These are phyloP conservation scores for Stylosanthes scabra DNA, from an alignment of 331 rosid genomes.

Conservation along the genomic window DNA sequence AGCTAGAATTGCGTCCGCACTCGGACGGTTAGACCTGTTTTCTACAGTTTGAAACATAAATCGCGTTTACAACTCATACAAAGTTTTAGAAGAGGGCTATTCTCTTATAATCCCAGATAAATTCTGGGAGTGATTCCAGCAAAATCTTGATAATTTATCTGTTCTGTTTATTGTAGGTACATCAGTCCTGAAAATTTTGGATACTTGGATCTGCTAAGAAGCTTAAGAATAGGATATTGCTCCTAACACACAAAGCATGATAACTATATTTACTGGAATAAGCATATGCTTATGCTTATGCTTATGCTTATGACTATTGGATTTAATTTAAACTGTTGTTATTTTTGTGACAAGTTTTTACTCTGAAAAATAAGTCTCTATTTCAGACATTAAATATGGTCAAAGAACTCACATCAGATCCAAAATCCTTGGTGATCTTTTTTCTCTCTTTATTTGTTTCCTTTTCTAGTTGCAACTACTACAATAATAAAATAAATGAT, in stretches of 20 bases:
- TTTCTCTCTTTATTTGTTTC: neutral
- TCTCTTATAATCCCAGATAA: neutral
- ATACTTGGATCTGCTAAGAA: constrained; percentile 73
- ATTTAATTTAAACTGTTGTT: neutral
- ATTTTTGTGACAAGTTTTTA: neutral
- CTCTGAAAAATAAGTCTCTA: neutral
- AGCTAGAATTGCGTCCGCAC: too few species aligned
- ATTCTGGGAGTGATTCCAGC: neutral
- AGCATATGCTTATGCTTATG: neutral
- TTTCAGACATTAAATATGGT: constrained; percentile 18
- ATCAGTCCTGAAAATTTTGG: constrained; percentile 65
- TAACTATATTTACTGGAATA: neutral
- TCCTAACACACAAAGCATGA: constrained; percentile 39
- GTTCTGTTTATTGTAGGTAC: constrained; percentile 57
- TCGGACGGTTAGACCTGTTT: too few species aligned
- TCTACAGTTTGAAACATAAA: neutral
- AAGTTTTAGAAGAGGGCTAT: constrained; percentile 1
- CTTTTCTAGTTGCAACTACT: constrained; percentile 28
- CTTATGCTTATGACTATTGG: too few species aligned
- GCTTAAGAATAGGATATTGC: constrained; percentile 72
- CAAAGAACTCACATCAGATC: constrained; percentile 16
- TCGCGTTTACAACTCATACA: constrained; percentile 1
- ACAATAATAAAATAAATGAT: neutral
- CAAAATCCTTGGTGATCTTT: constrained; percentile 30
- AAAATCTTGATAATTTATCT: constrained; percentile 7